These are phyloP conservation scores for Backusella psychrophila DNA, from an alignment of 192 early-diverging fungal species.

Conservation along the genomic window DNA sequence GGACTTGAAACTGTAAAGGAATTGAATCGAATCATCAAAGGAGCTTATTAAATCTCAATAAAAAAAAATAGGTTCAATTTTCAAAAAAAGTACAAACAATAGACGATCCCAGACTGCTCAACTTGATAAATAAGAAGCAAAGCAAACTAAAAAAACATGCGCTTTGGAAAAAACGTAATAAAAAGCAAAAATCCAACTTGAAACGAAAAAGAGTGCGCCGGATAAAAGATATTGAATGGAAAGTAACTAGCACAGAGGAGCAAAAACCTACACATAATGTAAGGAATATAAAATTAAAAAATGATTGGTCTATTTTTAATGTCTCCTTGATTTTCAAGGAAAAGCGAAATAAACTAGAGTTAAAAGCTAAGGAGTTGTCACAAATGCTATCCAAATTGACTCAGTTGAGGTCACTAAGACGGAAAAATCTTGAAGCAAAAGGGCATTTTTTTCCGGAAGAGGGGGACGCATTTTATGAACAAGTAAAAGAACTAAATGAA, in stretches of 20 bases:
- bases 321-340: not conserved
- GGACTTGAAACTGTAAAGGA: not conserved
- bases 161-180: not conserved
- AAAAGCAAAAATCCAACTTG: not conserved
- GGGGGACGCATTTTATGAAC: constrained; percentile 33
- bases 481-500: constrained; percentile 27
- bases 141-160: not conserved
- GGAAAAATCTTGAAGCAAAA: not conserved
- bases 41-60: not conserved
- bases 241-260: not conserved
- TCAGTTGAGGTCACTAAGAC: not conserved
- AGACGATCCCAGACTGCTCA: not conserved
- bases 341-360: not conserved
- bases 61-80: not conserved
- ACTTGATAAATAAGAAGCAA: not conserved
- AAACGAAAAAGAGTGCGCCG: not conserved
- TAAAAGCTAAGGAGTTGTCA: not conserved
- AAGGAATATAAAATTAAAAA: not conserved
- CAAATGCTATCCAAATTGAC: not conserved
- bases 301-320: too few relatives aligned
- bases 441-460: constrained; percentile 40
- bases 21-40: not conserved
- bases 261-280: not conserved
- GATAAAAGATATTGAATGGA: not conserved
- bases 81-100: not conserved